Base-by-base conservation (phyloP, 2,329 filamentous ascomycete species). In the Hypoxylon sp. region DNA sequence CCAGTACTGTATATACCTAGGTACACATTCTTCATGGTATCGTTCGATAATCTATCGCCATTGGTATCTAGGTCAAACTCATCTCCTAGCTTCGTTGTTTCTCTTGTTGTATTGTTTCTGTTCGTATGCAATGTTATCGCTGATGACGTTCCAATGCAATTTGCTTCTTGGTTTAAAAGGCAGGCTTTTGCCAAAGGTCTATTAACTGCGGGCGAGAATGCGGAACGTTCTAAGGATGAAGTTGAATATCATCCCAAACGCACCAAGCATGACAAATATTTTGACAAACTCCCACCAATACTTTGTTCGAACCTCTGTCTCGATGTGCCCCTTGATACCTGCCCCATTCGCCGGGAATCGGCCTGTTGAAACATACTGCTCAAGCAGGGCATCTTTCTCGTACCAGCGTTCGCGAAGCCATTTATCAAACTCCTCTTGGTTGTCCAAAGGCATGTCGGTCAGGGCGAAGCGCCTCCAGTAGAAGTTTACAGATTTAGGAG, bases 401-500 rank as follows among this genome's bases (percentile, higher is more conserved):
- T 91, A 88, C 96, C 96, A 99, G 48, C 94, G 88, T 63, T 93
- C 90, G 33, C 90, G 87, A 29, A 98, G 84, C 96, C 96, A 99
- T 2, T 85, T 75, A 63, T 97, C 94, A 75, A 99, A 99, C 5
- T 87, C 84, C 44, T 91, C 87, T 14, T 87, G 85, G 72, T 91
- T 88, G 33, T 94, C 86, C 9, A 97, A 86, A 0, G 95, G 95
- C 47, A 99, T 97, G 19, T 94, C 90, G 22, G 87, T 86, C 13
- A 98, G 78, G 35, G 88, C 87, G 80, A 97, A 98, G 9, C 94
- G 90, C 58, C 96, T 90, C 94, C 95, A 99, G 81, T 97, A 92
- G 84, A 98, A 94, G 80, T 98, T 98, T 75, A 98, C 94, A 1
- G 94, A 97, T 78, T 94, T 97, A 1, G 95, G 96, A 0, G 94